phyloP scores from a whole-genome alignment of 2,329 filamentous ascomycete genomes.

The Penicillium sp. region DNA sequence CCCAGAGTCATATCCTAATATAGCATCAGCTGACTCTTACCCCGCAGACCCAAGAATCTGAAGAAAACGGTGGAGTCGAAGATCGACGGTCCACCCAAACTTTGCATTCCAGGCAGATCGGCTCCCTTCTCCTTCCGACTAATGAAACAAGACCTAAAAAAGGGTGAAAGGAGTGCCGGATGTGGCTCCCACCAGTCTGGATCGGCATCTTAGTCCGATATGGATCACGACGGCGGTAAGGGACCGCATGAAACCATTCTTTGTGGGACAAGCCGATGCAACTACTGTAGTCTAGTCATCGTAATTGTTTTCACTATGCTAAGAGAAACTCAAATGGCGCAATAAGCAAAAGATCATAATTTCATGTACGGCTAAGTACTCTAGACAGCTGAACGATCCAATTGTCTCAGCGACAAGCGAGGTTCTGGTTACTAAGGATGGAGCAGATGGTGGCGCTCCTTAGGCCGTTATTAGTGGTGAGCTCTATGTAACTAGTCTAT shows the following conservation, averaged over 20 bases:
- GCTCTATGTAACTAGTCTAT: background rate
- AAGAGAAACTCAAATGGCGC: background rate
- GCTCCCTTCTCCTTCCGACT: background rate
- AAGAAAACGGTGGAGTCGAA: constrained; percentile 17
- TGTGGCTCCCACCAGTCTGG: background rate
- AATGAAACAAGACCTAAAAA: background rate
- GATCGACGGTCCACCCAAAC: constrained; percentile 17
- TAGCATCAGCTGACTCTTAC: constrained; percentile 21
- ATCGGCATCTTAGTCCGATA: constrained; percentile 1
- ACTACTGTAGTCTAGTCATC: background rate
- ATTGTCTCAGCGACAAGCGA: constrained; percentile 5
- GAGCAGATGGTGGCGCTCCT: constrained; percentile 15
- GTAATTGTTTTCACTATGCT: background rate
- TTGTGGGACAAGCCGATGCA: constrained; percentile 10
- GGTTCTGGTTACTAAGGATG: background rate
- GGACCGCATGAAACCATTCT: constrained; percentile 3
- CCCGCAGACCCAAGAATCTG: constrained; percentile 20
- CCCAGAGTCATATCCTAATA: background rate
- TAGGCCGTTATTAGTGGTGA: background rate
- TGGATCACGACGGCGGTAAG: constrained; percentile 10
- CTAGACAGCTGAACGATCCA: background rate
- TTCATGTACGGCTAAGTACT: background rate
- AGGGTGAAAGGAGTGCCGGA: background rate
- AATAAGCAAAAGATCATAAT: background rate
- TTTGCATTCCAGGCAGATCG: constrained; percentile 2